These are phyloP conservation scores for Bonia amplexicaulis DNA, from an alignment of 176 grass and related monocot species.

Conservation along the genomic window DNA sequence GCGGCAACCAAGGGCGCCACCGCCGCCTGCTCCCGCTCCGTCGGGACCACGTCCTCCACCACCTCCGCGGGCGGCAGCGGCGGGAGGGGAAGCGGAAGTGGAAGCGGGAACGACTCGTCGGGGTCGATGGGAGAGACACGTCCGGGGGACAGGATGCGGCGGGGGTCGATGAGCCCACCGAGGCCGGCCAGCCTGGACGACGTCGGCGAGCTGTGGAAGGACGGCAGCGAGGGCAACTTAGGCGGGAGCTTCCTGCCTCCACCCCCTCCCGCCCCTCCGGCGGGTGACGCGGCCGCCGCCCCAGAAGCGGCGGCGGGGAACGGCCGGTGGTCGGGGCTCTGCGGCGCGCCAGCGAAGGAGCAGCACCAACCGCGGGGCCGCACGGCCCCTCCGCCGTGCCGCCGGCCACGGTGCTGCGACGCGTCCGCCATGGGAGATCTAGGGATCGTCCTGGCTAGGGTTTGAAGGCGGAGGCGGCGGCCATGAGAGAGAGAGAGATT, in stretches of 20 bases:
- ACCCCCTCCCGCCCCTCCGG: background rate
- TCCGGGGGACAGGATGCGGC: constrained; percentile 67
- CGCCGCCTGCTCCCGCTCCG: background rate
- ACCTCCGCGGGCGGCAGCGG: background rate
- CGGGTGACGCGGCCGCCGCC: background rate
- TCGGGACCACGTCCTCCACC: background rate
- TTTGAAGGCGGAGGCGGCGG: background rate
- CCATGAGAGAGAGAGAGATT: background rate
- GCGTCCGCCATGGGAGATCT: constrained; percentile 29
- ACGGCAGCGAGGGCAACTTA: constrained; percentile 28
- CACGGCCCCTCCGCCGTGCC: background rate
- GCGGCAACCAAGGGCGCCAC: background rate
- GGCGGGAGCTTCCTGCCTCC: constrained; percentile 40
- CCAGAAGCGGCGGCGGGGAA: background rate
- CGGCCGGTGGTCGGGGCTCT: constrained; percentile 48
- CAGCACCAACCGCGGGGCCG: constrained; percentile 58
- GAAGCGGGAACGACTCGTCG: constrained; percentile 29
- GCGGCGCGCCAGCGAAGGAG: constrained; percentile 42
- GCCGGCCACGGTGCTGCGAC: background rate
- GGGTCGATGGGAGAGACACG: constrained; percentile 76
- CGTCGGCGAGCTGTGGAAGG: constrained; percentile 54
- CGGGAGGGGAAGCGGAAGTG: constrained; percentile 1
- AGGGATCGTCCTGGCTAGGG: background rate
- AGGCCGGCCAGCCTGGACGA: constrained; percentile 41
- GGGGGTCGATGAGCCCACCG: constrained; percentile 54